Evolutionary conservation across 352 stramenopile species (phyloP), one percentile per base, ranked within the genome.

Genomic region (Stramenopiles sp.): DNA sequence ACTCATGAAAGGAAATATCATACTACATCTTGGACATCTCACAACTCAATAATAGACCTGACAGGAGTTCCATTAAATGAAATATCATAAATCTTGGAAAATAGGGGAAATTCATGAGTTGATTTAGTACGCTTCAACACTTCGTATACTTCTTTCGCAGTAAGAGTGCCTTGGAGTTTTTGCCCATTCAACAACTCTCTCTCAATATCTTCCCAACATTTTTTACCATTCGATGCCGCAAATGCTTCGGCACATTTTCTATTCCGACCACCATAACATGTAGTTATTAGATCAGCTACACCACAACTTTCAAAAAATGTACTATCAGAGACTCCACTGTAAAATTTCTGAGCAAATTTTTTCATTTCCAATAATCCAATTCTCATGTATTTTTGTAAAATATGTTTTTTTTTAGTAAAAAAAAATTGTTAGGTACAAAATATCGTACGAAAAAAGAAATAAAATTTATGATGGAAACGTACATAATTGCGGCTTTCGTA

Each of bases 231-330:
- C n/a, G n/a, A n/a, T n/a, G n/a, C n/a, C 24, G 80, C 68, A 46
- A 91, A 93, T 17, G 66, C 68, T 52, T 90, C 73, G 3, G 73
- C 74, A 52, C 76, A 93, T 47, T 83, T 85, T 42, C 78, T 68
- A 51, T 95, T 95, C 23, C 81, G 65, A 39, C 81, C 79, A 34
- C 81, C 78, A 49, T 91, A 93, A 56, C 81, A 93, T 40, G 78
- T 93, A 19, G 81, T 93, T 47, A 95, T 93, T 2, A 95, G 58
- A 48, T 95, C 81, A 3, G 78, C 81, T 23, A 93, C 75, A 8
- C 81, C 81, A 50, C 78, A 93, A 48, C 61, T 84, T 59, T 92
- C 66, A 42, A 87, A 77, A 52, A 93, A 91, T 28, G 79, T 90
- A 48, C 69, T 57, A 39, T 86, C 66, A 23, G 72, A 71, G 36